Percentiles rank a stretch among this genome's conserved stretches.
These are phyloP conservation scores for Phoma herbarum DNA, from an alignment of 2,329 filamentous ascomycete species.

Conservation along the genomic window DNA sequence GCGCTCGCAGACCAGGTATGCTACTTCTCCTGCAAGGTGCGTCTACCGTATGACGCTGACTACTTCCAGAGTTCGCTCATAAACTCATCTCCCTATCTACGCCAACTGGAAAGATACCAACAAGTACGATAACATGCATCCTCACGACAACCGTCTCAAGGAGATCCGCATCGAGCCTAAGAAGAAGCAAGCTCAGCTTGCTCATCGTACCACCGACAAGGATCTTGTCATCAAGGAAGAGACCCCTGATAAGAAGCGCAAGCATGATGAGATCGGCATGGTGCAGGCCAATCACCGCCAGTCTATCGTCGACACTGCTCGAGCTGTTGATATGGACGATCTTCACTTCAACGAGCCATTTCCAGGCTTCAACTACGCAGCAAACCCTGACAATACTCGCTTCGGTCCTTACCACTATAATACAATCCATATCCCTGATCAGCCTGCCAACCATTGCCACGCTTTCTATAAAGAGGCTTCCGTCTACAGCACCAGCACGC, in stretches of 20 bases:
- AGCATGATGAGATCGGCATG: neutral
- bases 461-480: neutral
- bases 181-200: neutral
- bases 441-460: neutral
- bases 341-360: constrained; percentile 6
- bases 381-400: neutral
- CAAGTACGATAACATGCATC: neutral
- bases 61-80: neutral
- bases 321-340: constrained; percentile 8
- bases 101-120: neutral
- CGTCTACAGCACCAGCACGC: neutral
- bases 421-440: neutral
- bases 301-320: constrained; percentile 1
- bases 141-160: neutral
- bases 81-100: neutral
- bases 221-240: constrained; percentile 3
- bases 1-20: neutral
- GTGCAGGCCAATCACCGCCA: neutral
- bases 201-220: neutral
- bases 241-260: constrained; percentile 5
- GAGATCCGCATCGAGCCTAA: neutral
- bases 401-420: neutral
- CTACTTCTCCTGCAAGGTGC: neutral
- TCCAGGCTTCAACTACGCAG: constrained; percentile 1
- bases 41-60: neutral